Conservation (phyloP, 805 yeast species). For the Saccharomycopsis capsularis region DNA sequence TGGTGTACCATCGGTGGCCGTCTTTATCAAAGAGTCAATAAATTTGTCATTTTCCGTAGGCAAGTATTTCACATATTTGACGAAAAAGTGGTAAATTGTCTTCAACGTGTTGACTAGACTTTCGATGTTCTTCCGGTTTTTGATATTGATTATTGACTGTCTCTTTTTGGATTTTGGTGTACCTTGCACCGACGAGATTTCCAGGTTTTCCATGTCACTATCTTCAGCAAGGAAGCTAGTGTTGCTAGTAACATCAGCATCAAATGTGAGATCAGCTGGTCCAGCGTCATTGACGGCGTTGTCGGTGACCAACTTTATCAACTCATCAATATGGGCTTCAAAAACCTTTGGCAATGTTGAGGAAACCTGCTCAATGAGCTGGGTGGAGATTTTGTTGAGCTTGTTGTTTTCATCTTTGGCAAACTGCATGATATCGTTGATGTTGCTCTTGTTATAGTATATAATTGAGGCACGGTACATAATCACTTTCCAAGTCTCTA, state of each 20-base stretch:
- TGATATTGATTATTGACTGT: background rate
- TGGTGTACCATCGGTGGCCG: slow-evolving; percentile 40
- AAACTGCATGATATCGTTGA: slow-evolving; percentile 44
- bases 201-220: slow-evolving; percentile 21
- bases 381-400: slow-evolving; percentile 38
- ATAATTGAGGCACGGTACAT: slow-evolving; percentile 55
- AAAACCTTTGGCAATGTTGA: slow-evolving; percentile 55
- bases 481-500: slow-evolving; percentile 47
- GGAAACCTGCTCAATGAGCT: slow-evolving; percentile 53
- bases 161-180: background rate
- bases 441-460: slow-evolving; percentile 58
- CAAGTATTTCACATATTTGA: slow-evolving; percentile 41
- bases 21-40: background rate
- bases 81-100: slow-evolving; percentile 53
- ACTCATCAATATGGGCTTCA: slow-evolving; percentile 47
- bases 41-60: slow-evolving; percentile 26
- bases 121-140: background rate
- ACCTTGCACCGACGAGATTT: slow-evolving; percentile 20
- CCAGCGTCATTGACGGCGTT: slow-evolving; percentile 6
- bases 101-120: slow-evolving; percentile 38
- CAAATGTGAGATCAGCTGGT: too few relatives aligned
- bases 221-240: slow-evolving; percentile 18
- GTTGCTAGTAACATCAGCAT: background rate
- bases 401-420: slow-evolving; percentile 33
- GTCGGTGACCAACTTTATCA: slow-evolving; percentile 36